Percentiles rank a stretch among this genome's conserved stretches.
Conservation (phyloP, 345 rosid genomes). For the Anacardium occidentale region DNA sequence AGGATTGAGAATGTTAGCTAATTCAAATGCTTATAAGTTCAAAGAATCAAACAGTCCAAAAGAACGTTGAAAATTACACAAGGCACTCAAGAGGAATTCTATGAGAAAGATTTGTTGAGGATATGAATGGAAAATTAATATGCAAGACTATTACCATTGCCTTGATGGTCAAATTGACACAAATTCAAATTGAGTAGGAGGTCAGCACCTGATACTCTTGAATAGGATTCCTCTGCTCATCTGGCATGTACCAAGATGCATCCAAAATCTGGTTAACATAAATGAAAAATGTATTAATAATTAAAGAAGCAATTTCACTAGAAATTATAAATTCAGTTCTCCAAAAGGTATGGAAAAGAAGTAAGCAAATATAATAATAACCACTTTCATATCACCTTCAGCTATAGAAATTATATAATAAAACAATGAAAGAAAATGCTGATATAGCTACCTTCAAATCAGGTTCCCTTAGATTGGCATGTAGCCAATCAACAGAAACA, state of each 20-base stretch:
- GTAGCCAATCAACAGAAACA: constrained; percentile 96
- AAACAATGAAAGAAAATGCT: background rate
- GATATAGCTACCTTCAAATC: constrained; percentile 62
- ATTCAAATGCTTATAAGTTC: constrained; percentile 1
- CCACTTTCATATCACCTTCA: background rate
- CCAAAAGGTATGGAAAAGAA: background rate
- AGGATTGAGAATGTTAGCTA: constrained; percentile 13
- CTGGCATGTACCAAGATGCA: constrained; percentile 99
- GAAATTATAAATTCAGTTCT: background rate
- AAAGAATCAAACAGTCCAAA: constrained; percentile 1
- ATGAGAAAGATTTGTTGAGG: background rate
- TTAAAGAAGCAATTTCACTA: background rate
- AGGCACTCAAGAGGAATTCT: background rate
- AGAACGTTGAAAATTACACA: background rate
- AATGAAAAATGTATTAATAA: background rate
- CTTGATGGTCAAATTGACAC: background rate
- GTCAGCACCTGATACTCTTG: constrained; percentile 89
- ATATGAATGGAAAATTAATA: constrained; percentile 4
- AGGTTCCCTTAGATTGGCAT: constrained; percentile 71
- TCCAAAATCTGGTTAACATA: constrained; percentile 65
- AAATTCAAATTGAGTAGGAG: constrained; percentile 3
- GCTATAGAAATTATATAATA: background rate
- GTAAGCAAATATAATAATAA: background rate
- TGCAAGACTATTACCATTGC: background rate
- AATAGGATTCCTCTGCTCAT: constrained; percentile 92